Conservation (phyloP, 441 rosid genomes). For the Macaranga tanarius region DNA sequence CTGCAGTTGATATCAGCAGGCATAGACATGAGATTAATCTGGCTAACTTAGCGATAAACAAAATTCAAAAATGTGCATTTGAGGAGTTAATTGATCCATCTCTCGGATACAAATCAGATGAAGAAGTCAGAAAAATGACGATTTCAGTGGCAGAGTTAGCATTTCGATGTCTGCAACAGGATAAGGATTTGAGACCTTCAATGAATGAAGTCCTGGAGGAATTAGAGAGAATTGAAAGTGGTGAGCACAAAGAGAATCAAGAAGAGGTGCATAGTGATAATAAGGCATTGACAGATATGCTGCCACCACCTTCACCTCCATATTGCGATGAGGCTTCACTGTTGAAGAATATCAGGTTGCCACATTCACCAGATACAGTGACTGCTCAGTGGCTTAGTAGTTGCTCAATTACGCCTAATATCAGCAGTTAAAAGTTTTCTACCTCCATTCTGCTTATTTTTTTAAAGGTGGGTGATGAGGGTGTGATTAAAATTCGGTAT, state of each 20-base stretch:
- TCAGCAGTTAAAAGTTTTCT: constrained; percentile 31
- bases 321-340: constrained; percentile 37
- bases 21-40: constrained; percentile 58
- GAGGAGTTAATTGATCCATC: constrained; percentile 57
- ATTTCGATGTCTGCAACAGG: constrained; percentile 66
- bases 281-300: constrained; percentile 14
- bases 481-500: not conserved
- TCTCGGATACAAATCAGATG: constrained; percentile 46
- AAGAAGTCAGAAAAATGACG: constrained; percentile 46
- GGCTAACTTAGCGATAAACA: constrained; percentile 59
- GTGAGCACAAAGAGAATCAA: not conserved
- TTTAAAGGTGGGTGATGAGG: not conserved
- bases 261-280: constrained; percentile 7
- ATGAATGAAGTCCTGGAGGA: constrained; percentile 57
- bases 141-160: constrained; percentile 63
- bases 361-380: constrained; percentile 61
- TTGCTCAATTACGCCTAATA: constrained; percentile 35
- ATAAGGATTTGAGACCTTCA: constrained; percentile 60
- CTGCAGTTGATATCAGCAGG: constrained; percentile 70
- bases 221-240: constrained; percentile 39
- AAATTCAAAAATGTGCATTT: constrained; percentile 45
- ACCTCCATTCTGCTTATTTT: not conserved
- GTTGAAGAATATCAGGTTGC: constrained; percentile 31
- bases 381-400: constrained; percentile 58
- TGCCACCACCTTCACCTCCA: constrained; percentile 41